Conservation (phyloP, 2,329 filamentous ascomycete species). For the Cercospora zeina region DNA sequence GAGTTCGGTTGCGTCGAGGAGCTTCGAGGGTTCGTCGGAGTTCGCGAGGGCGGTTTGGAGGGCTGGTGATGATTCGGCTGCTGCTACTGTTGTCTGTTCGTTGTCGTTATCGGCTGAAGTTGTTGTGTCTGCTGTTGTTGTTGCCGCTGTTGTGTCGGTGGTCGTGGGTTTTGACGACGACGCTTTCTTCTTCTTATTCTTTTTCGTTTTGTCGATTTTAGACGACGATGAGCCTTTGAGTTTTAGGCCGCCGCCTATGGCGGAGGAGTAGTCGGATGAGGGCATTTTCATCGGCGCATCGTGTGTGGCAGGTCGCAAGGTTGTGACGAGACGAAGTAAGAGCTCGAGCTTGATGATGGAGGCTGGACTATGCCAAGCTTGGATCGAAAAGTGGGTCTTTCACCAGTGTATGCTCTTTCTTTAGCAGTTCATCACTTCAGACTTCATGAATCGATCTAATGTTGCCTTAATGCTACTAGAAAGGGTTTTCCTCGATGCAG, state of each 20-base stretch:
- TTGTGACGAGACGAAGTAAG: not conserved
- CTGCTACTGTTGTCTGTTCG: constrained; percentile 18
- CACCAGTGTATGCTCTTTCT: not conserved
- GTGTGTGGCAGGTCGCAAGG: not conserved
- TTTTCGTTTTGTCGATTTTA: constrained; percentile 65
- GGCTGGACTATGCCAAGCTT: not conserved
- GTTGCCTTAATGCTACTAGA: no score
- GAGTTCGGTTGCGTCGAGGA: constrained; percentile 33
- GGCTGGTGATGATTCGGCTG: constrained; percentile 38
- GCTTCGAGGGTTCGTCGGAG: constrained; percentile 33
- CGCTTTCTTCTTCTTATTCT: constrained; percentile 49
- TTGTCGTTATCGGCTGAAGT: constrained; percentile 9
- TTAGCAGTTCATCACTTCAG: not conserved
- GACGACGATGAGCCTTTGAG: constrained; percentile 67
- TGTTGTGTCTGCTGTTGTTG: constrained; percentile 27
- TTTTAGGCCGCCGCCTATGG: constrained; percentile 73
- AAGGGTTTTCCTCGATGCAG: no score
- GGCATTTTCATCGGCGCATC: constrained; percentile 57
- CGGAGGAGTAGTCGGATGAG: constrained; percentile 70
- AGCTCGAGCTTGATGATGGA: not conserved
- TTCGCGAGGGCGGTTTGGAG: constrained; percentile 40
- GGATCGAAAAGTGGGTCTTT: not conserved
- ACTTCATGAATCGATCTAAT: no score
- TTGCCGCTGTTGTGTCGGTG: constrained; percentile 27
- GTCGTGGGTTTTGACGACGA: constrained; percentile 23